These are phyloP conservation scores for Mucor saturninus DNA, from an alignment of 371 early-diverging fungal genomes.

Conservation along the genomic window DNA sequence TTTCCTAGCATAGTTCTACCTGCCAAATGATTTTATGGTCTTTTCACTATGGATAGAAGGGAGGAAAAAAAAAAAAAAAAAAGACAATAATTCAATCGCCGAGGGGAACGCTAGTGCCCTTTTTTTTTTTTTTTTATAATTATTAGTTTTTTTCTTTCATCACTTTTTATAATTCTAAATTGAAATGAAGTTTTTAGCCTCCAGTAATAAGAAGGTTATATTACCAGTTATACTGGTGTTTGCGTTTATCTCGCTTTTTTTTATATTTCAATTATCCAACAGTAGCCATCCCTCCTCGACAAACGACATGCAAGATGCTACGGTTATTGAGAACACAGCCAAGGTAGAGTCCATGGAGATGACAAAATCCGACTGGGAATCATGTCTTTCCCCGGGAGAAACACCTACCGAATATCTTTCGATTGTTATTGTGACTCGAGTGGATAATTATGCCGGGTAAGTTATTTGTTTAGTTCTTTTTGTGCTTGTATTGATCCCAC, in stretches of 20 bases:
- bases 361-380: conserved; percentile 24
- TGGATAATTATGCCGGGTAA: conserved; percentile 42
- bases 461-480: too few relatives aligned
- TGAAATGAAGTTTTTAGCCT: conserved; percentile 10
- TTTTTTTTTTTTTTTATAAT: neutral
- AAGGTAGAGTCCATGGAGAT: conserved; percentile 19
- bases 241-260: conserved; percentile 9
- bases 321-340: conserved; percentile 22
- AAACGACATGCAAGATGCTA: neutral
- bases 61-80: too few relatives aligned
- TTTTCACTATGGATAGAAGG: too few relatives aligned
- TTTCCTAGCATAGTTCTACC: too few relatives aligned
- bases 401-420: conserved; percentile 32
- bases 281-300: neutral
- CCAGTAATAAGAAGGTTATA: conserved; percentile 10
- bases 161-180: neutral
- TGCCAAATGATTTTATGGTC: too few relatives aligned
- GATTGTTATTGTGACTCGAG: conserved; percentile 38
- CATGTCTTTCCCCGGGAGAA: conserved; percentile 21
- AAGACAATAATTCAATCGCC: too few relatives aligned
- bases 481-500: too few relatives aligned
- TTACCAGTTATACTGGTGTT: conserved; percentile 16
- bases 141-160: neutral
- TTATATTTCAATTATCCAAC: conserved; percentile 11
- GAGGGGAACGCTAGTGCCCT: neutral